Base-by-base conservation (phyloP, 805 yeast genomes). In the Candida xyloterini region DNA sequence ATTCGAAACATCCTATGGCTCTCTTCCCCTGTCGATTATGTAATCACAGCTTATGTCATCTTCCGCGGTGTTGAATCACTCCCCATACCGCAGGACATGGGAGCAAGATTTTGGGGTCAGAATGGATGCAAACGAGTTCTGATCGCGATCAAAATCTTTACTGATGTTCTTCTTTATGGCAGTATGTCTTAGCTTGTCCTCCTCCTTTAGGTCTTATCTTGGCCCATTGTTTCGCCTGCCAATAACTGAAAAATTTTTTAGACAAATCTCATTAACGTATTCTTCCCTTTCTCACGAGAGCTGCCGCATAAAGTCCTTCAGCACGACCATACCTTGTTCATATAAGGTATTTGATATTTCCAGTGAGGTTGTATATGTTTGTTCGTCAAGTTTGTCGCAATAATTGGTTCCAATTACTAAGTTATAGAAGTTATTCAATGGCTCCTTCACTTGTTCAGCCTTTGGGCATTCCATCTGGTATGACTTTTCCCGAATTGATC, bases 251-350 rank as follows among this genome's bases (percentile, higher is more conserved):
- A 38, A 38, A 14, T 31, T 38, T 38, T 32, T 27, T 11, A 23
- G 7, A 16, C 25, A 11, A 20, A 15, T 22, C 20, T 30, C 30
- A 26, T 16, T 32, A 27, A 30, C 42, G 24, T 24, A 27, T 35
- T 38, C 31, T 31, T 32, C 38, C 33, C 27, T 31, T 32, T 35
- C 33, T 26, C 30, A 70, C 75, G 75, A 65, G 75, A 70, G 75
- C 75, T 70, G 75, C 75, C 75, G 75, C 72, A 60, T 70, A 73
- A 56, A 53, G 65, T 53, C 43, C 47, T 16, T 54, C 33, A 44
- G 38, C 32, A 22, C 25, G 33, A 4, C 34, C 43, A 35, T 41
- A 36, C 46, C 51, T 42, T 44, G 23, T 22, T 14, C 14, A 10
- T 2, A 18, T 26, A 33, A 42, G 44, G 49, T 44, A 41, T 32